phyloP scores from a whole-genome alignment of 305 asterid species.

The Fraxinus paxiana region DNA sequence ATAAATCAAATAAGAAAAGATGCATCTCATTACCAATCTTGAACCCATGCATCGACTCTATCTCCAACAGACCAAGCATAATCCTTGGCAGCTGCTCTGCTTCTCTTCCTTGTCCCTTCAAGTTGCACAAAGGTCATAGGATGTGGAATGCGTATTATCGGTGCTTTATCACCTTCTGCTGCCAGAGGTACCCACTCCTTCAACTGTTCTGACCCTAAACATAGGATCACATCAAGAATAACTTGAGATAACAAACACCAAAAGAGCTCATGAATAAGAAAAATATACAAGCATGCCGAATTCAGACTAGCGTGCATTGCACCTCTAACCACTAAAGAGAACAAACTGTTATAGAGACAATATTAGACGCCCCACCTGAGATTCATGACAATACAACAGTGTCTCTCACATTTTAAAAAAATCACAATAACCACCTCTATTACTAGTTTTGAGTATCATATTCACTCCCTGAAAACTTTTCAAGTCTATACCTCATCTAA shows the following conservation, averaged over 20 bases:
- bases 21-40: conserved; percentile 54
- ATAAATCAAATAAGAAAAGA: background rate
- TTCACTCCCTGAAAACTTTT: background rate
- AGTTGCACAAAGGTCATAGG: conserved; percentile 45
- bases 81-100: conserved; percentile 67
- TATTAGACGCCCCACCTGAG: background rate
- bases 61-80: conserved; percentile 82
- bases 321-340: background rate
- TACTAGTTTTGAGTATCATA: background rate
- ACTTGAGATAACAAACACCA: background rate
- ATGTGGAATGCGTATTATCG: conserved; percentile 64
- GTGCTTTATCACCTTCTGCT: conserved; percentile 51
- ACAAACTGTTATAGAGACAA: background rate
- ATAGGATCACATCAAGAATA: conserved; percentile 4
- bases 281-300: background rate
- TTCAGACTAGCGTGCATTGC: background rate
- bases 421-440: background rate
- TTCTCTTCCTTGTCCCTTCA: conserved; percentile 82
- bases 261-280: background rate
- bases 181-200: conserved; percentile 85
- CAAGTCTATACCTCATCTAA: background rate
- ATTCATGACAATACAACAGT: background rate
- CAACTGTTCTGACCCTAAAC: conserved; percentile 52
- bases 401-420: background rate
- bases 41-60: conserved; percentile 78